These are phyloP conservation scores for Gossypium longicalyx DNA, from an alignment of 345 rosid species.

Conservation along the genomic window DNA sequence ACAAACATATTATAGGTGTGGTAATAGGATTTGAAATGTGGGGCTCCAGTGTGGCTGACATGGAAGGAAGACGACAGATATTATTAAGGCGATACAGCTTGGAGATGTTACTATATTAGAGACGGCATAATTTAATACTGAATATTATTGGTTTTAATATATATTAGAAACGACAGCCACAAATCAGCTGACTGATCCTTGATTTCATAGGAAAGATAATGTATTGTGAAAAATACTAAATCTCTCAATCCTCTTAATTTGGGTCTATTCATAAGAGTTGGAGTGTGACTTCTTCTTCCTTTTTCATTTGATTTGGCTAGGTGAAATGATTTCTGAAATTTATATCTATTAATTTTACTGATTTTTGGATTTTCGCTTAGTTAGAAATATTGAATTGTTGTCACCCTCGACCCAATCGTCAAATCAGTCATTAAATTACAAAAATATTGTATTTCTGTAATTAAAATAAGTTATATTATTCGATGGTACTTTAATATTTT, in stretches of 20 bases:
- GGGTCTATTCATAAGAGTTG: not conserved
- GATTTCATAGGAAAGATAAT: not conserved
- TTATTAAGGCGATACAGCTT: not conserved
- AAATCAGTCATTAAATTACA: rapidly evolving
- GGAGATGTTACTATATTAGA: not conserved
- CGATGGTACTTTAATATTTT: too few relatives aligned
- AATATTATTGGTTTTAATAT: too few relatives aligned
- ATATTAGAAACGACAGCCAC: too few relatives aligned
- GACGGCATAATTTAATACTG: too few relatives aligned
- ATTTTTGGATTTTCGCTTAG: too few relatives aligned
- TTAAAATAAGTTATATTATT: too few relatives aligned
- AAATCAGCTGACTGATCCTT: not conserved
- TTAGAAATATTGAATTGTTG: too few relatives aligned
- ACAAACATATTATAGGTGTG: too few relatives aligned
- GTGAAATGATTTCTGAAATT: not conserved
- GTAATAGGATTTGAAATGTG: not conserved
- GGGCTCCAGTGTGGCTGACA: not conserved
- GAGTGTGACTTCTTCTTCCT: not conserved
- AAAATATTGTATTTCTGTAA: rapidly evolving
- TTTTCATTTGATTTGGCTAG: not conserved
- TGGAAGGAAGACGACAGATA: not conserved
- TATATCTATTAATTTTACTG: not conserved
- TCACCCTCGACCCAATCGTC: rapidly evolving
- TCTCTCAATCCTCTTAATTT: not conserved
- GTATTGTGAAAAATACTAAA: not conserved